Conservation (phyloP, 768 basidiomycete genomes). For the Cystofilobasidium ferigula region DNA sequence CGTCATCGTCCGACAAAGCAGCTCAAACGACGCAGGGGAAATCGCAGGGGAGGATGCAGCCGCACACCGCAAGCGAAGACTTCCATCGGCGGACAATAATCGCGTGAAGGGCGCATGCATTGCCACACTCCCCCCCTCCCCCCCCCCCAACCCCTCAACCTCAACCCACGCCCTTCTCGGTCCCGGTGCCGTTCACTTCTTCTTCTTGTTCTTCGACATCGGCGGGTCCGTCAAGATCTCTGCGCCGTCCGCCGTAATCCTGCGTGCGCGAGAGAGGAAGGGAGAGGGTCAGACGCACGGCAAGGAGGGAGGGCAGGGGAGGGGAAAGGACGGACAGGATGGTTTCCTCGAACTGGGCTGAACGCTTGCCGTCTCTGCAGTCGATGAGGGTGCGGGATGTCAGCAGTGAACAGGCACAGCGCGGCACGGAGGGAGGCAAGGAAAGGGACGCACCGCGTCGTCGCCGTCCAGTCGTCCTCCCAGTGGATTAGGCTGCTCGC, state of each 20-base stretch:
- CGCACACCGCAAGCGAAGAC: no score
- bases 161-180: no score
- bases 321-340: conserved; percentile 51
- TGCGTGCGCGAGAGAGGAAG: conserved; percentile 35
- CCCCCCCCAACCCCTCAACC: no score
- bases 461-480: conserved; percentile 95
- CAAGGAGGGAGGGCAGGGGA: background rate
- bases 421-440: background rate
- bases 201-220: conserved; percentile 21
- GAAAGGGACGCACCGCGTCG: no score
- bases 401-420: background rate
- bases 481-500: conserved; percentile 42
- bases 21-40: no score
- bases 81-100: no score
- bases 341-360: conserved; percentile 97
- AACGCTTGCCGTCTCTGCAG: conserved; percentile 73
- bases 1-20: no score
- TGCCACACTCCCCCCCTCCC: no score
- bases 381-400: background rate
- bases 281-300: background rate
- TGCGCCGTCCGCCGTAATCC: conserved; percentile 81
- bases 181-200: no score
- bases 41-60: no score
- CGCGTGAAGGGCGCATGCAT: no score
- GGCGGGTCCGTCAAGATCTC: conserved; percentile 61